phyloP scores from a whole-genome alignment of 192 early-diverging fungal species.

The Dissophora globulifera region DNA sequence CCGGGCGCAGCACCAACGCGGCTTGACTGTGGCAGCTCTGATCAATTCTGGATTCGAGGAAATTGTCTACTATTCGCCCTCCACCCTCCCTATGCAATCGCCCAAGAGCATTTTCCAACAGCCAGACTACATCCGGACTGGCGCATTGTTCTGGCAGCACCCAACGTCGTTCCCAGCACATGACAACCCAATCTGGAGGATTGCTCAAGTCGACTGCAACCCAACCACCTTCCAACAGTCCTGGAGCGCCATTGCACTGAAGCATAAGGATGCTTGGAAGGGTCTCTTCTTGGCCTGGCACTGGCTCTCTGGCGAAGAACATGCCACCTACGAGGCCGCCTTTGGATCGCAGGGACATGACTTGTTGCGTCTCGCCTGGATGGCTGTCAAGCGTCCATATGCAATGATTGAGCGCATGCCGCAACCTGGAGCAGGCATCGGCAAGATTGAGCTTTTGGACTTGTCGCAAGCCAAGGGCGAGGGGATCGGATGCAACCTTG shows the following conservation, averaged over 20 bases:
- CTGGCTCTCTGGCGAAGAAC: slow-evolving; percentile 26
- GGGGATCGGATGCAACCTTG: slow-evolving; percentile 34
- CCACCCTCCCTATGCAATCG: slow-evolving; percentile 42
- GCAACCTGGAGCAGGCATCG: slow-evolving; percentile 20
- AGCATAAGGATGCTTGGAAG: slow-evolving; percentile 50
- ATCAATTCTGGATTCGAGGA: slow-evolving; percentile 54
- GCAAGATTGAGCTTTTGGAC: no score
- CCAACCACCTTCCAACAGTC: slow-evolving; percentile 25
- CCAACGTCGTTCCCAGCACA: slow-evolving; percentile 32
- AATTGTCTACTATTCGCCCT: slow-evolving; percentile 40
- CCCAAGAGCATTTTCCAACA: slow-evolving; percentile 28
- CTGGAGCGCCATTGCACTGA: slow-evolving; percentile 33
- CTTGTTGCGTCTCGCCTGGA: slow-evolving; percentile 34
- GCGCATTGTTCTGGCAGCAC: slow-evolving; percentile 50
- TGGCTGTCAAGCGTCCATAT: slow-evolving; percentile 24
- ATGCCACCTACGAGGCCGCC: slow-evolving; percentile 14
- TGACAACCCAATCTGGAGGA: slow-evolving; percentile 43
- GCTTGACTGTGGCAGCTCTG: slow-evolving; percentile 36
- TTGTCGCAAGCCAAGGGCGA: slow-evolving; percentile 37
- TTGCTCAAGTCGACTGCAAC: slow-evolving; percentile 29
- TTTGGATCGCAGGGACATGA: slow-evolving; percentile 32
- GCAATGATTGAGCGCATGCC: slow-evolving; percentile 36
- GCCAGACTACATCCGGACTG: slow-evolving; percentile 17
- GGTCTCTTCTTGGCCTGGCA: slow-evolving; percentile 46
- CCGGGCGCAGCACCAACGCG: slow-evolving; percentile 23